Evolutionary conservation across 106 monocot species (phyloP), one percentile per base, ranked within the genome.

Genomic region (Posidonia australis): DNA sequence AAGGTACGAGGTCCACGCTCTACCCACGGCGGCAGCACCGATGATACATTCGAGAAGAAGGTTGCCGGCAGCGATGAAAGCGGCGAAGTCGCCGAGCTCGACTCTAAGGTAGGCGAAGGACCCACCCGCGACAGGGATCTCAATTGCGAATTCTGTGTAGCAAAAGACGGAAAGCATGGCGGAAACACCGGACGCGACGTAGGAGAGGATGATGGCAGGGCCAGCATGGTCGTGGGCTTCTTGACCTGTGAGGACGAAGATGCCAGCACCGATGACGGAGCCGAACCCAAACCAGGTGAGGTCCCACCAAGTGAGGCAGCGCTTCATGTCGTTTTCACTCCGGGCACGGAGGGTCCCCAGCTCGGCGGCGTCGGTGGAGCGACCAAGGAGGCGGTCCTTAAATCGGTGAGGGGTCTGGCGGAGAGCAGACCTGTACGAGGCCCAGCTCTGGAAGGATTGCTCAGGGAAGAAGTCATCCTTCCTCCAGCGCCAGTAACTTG

Each of bases 111-210:
- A 89, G 10, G 79, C 71, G 72, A 89, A 89, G 44, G 84, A 81
- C 23, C 84, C 88, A 7, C 84, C 88, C 13, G 88, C 88, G 41
- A 71, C 79, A 25, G 88, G 88, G 60, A 89, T 89, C 67, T 84
- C 84, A 60, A 89, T 82, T 22, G 84, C 84, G 60, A 89, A 84
- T 70, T 89, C 88, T 22, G 84, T 82, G 77, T 89, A 89, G 77
- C 88, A 89, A 76, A 89, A 79, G 67, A 75, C 81, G 58, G n/a
- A n/a, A n/a, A n/a, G n/a, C n/a, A n/a, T n/a, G n/a, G n/a, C n/a
- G n/a, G n/a, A n/a, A n/a, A n/a, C 23, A 62, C 88, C 90, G 16
- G 86, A 63, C 41, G 67, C 58, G 51, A 67, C 64, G 76, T 85
- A 90, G 63, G 90, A 83, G 71, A 90, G 76, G 58, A 83, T 56